Evolutionary conservation across 306 rosid species (phyloP).

Genomic region (Vigna angularis): DNA sequence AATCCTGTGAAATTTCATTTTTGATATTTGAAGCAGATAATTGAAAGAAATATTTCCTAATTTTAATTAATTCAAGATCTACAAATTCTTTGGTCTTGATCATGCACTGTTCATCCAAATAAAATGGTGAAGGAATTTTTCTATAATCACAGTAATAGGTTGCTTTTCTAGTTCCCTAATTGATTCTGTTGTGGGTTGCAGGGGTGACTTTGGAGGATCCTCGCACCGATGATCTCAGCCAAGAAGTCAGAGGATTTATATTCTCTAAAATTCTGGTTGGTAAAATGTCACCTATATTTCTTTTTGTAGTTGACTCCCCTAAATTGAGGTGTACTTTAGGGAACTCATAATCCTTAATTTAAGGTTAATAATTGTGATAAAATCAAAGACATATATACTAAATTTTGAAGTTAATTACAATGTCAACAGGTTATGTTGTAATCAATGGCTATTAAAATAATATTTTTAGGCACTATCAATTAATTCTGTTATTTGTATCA

Average conservation of each 20-base stretch:
- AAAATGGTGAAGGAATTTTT: constrained; percentile 1
- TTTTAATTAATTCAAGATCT: constrained; percentile 11
- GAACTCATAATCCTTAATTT: no score
- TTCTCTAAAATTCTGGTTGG: constrained; percentile 95
- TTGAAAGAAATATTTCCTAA: constrained; percentile 14
- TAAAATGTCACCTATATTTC: constrained; percentile 42
- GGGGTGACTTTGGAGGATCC: constrained; percentile 97
- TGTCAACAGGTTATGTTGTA: no score
- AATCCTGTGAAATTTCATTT: constrained; percentile 13
- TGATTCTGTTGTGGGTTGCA: constrained; percentile 49
- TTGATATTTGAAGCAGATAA: constrained; percentile 37
- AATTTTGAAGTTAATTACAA: no score
- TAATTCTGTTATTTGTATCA: constrained; percentile 24
- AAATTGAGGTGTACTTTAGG: no score
- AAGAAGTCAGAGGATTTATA: constrained; percentile 98
- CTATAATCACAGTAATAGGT: constrained; percentile 11
- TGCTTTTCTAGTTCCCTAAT: constrained; percentile 30
- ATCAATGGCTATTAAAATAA: not conserved
- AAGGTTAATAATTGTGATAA: no score
- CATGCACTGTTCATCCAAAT: constrained; percentile 4
- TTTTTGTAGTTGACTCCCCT: not conserved
- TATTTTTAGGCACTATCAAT: constrained; percentile 13
- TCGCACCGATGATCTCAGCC: constrained; percentile 95
- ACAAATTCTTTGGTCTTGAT: constrained; percentile 13
- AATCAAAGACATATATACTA: no score